Evolutionary conservation across 2,329 filamentous ascomycete species (phyloP).

Genomic region (Pseudopithomyces maydicus): DNA sequence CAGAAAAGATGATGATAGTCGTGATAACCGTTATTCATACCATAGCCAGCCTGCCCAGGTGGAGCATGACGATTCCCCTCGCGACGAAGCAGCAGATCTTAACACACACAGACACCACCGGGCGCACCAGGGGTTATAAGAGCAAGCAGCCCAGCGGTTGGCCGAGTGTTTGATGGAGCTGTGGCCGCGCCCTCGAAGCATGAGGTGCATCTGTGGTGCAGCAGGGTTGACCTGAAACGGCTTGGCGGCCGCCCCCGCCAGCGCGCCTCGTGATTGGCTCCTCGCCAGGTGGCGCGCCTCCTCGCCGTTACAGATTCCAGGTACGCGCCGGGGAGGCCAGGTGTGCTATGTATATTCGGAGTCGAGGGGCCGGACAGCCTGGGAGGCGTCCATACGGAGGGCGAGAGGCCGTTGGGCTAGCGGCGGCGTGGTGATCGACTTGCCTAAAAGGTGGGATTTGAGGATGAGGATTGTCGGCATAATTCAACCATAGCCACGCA

Average conservation of each 20-base stretch:
- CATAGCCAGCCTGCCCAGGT: constrained; percentile 17
- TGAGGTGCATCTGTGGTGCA: constrained; percentile 3
- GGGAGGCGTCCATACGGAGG: too few relatives aligned
- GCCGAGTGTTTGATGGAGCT: constrained; percentile 14
- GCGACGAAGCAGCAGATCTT: constrained; percentile 22
- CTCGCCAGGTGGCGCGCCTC: background rate
- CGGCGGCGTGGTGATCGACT: too few relatives aligned
- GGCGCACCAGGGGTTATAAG: constrained; percentile 16
- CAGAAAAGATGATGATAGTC: constrained; percentile 24
- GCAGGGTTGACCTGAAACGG: constrained; percentile 17
- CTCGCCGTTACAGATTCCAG: constrained; percentile 6
- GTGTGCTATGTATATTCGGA: too few relatives aligned
- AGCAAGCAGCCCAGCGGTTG: constrained; percentile 21
- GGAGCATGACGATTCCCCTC: constrained; percentile 6
- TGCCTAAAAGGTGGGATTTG: too few relatives aligned
- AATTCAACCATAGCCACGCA: too few relatives aligned
- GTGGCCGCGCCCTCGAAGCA: constrained; percentile 9
- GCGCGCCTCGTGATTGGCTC: constrained; percentile 8
- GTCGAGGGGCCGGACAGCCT: too few relatives aligned
- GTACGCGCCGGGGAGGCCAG: background rate
- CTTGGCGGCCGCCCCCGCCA: background rate
- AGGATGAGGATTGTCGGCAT: too few relatives aligned
- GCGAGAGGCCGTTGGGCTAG: too few relatives aligned
- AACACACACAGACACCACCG: constrained; percentile 28
- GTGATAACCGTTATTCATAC: constrained; percentile 36